Percentiles rank a stretch among this genome's conserved stretches.
phyloP scores from a whole-genome alignment of 345 rosid species.

The Laguncularia racemosa region DNA sequence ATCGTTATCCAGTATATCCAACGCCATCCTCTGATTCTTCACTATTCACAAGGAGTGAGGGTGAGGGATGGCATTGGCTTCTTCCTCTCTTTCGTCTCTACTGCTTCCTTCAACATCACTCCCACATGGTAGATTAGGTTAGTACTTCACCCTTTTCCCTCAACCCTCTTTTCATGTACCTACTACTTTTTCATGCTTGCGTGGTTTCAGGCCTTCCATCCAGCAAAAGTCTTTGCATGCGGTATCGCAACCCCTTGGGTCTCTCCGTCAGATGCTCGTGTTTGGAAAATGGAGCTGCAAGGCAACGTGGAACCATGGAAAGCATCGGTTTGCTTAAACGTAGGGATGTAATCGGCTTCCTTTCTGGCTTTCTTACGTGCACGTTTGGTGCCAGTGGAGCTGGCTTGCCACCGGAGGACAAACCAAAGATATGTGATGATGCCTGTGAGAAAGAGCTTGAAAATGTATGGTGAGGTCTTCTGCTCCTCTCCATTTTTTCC shows the following conservation, averaged over 20 bases:
- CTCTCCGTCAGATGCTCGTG: constrained; percentile 15
- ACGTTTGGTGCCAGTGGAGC: constrained; percentile 44
- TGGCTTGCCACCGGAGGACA: constrained; percentile 83
- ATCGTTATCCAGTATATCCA: constrained; percentile 49
- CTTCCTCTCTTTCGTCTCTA: constrained; percentile 43
- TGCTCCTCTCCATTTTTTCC: not conserved
- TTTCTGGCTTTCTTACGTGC: constrained; percentile 29
- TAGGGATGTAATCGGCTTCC: constrained; percentile 50
- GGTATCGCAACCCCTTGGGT: constrained; percentile 11
- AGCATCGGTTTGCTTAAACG: constrained; percentile 25
- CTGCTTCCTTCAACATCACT: constrained; percentile 28
- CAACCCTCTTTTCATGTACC: not conserved
- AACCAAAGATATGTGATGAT: constrained; percentile 69
- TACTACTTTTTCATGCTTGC: not conserved
- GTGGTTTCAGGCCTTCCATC: constrained; percentile 26
- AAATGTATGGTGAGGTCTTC: constrained; percentile 93
- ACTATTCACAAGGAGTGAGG: not conserved
- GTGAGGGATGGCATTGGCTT: constrained; percentile 27
- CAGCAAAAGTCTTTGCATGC: constrained; percentile 15
- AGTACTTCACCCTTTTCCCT: not conserved
- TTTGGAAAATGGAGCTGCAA: constrained; percentile 24
- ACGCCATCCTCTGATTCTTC: constrained; percentile 7
- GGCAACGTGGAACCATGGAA: constrained; percentile 14
- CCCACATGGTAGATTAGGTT: constrained; percentile 23
- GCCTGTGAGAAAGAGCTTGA: constrained; percentile 88